Conservation (phyloP, 2,329 filamentous ascomycete species). For the Xylariaceae sp. region DNA sequence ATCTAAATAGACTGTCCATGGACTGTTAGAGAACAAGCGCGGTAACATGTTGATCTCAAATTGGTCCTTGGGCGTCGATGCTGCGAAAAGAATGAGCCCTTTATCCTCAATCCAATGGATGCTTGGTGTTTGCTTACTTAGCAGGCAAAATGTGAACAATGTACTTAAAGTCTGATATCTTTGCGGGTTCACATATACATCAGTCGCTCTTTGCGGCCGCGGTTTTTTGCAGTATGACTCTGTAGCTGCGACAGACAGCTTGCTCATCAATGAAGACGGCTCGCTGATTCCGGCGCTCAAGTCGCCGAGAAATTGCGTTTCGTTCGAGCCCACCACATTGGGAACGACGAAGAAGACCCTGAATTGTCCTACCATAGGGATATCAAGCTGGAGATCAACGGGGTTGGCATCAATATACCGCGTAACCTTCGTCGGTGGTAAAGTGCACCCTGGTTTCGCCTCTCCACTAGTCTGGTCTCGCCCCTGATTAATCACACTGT, state of each 20-base stretch:
- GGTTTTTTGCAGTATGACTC: slow-evolving; percentile 60
- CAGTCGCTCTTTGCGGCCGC: slow-evolving; percentile 53
- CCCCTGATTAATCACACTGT: slow-evolving; percentile 48
- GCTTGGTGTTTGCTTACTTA: slow-evolving; percentile 63
- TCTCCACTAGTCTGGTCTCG: slow-evolving; percentile 40
- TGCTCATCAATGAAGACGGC: slow-evolving; percentile 51
- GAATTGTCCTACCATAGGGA: slow-evolving; percentile 74
- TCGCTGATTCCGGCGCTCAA: slow-evolving; percentile 54
- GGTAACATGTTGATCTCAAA: slow-evolving; percentile 27
- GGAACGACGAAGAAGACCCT: slow-evolving; percentile 68
- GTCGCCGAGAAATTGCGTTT: slow-evolving; percentile 49
- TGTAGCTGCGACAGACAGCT: slow-evolving; percentile 55
- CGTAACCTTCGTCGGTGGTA: slow-evolving; percentile 67
- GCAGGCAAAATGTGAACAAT: slow-evolving; percentile 64
- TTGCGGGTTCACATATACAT: slow-evolving; percentile 63
- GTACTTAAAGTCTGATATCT: slow-evolving; percentile 66
- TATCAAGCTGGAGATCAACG: slow-evolving; percentile 72
- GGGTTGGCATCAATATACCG: slow-evolving; percentile 76
- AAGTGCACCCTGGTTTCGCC: slow-evolving; percentile 50
- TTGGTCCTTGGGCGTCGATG: slow-evolving; percentile 24
- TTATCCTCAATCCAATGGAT: neutral
- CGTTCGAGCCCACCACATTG: slow-evolving; percentile 52
- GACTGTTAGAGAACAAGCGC: slow-evolving; percentile 21
- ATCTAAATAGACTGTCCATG: slow-evolving; percentile 29
- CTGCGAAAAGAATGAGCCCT: slow-evolving; percentile 11